Base-by-base conservation (phyloP, 176 grass and related monocot species). In the Oryza meridionalis region DNA sequence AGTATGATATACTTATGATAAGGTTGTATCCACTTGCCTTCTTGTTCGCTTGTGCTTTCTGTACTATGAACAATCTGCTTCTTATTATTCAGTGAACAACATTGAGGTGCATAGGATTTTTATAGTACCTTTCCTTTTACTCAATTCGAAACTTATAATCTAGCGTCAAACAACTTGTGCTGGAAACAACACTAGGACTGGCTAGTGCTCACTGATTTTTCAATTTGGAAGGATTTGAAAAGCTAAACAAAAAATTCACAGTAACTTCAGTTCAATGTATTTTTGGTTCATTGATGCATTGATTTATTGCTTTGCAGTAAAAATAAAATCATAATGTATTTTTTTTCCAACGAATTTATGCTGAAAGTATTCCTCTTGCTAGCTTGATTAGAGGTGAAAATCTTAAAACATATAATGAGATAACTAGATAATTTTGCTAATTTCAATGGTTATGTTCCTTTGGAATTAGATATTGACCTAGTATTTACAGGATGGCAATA, bases 261-360 rank as follows among this genome's bases (percentile, higher is more conserved):
- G 17, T 6, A 76, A 61, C 35, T 21, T 40, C 15, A 40, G 33
- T 62, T 62, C 1, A 42, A 24, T 14, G 58, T 71, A 13, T 42
- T 71, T 37, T 81, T 10, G 38, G 53, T 81, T 81, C 47, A 81
- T 26, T 12, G 22, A 38, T 62, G 13, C 24, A 62, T 35, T 59
- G 3, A 55, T 59, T 11, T 59, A 10, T 37, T 55, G 17, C 17
- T 37, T n/a, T 74, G 8, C 7, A 25, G 43, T 40, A 42, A 5
- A 5, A 9, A 8, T 55, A 26, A 68, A 25, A 37, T 38, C 31
- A 70, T 16, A 68, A 50, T 26, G 35, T 7, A 32, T 53, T 55
- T 8, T 8, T 50, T 69, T 4, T 13, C 37, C 44, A 13, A 13
- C 8, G n/a, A 62, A 7, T 51, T 37, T 21, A 19, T 55, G 11